Conservation (phyloP, 257 asterid species). For the Leptodermis oblonga region DNA sequence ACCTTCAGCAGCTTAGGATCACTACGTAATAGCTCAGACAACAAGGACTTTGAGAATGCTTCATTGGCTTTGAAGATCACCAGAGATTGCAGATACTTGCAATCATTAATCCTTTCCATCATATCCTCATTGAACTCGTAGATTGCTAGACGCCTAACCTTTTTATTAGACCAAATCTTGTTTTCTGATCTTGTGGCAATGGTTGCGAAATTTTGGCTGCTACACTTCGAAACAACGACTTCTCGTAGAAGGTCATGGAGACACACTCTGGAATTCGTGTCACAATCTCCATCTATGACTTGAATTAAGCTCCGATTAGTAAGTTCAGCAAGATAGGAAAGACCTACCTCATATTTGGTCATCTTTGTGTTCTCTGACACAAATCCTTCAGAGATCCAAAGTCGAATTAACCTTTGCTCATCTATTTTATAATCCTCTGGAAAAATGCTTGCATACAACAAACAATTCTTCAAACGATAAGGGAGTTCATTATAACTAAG, state of each 20-base stretch:
- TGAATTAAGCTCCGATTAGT: conserved; percentile 29
- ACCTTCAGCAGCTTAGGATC: conserved; percentile 11
- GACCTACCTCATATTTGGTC: conserved; percentile 24
- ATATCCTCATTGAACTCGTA: neutral
- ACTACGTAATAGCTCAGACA: neutral
- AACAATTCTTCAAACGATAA: neutral
- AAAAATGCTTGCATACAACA: conserved; percentile 7
- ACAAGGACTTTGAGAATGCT: neutral
- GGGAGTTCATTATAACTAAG: conserved; percentile 12
- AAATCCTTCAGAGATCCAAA: conserved; percentile 38
- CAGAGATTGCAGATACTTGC: conserved; percentile 19
- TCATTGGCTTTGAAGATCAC: neutral
- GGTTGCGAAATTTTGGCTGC: too few relatives aligned
- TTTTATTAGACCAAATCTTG: neutral
- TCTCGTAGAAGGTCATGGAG: conserved; percentile 26
- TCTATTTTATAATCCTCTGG: conserved; percentile 20
- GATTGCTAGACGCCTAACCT: conserved; percentile 7
- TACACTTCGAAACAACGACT: neutral
- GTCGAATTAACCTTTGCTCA: conserved; percentile 5
- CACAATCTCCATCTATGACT: neutral
- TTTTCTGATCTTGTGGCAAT: too few relatives aligned
- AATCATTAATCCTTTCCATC: neutral
- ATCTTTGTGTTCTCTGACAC: conserved; percentile 12
- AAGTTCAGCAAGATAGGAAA: conserved; percentile 23
- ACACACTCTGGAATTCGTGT: conserved; percentile 10